Base-by-base conservation (phyloP, 192 early-diverging fungal genomes). In the Allomyces arbusculus region DNA sequence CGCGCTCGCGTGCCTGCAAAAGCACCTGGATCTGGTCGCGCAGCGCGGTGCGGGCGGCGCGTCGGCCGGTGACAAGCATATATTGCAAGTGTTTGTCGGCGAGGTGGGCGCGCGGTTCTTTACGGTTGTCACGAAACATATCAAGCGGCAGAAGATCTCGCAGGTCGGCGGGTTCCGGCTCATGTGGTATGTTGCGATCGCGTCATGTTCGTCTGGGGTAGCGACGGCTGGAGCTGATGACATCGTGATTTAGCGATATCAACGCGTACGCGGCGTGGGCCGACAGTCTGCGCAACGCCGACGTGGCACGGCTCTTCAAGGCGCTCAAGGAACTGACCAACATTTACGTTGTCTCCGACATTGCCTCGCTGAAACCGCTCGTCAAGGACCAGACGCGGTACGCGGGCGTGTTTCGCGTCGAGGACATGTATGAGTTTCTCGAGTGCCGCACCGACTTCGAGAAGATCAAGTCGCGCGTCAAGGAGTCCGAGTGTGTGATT, bases 61-160 rank as follows among this genome's bases (percentile, higher is more conserved):
- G 33, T 88, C 90, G 45, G 81, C 82, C 8, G 81, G 87, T 16
- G 90, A 97, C 63, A 87, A 89, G 73, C 74, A 87, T 62, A 92
- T 90, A 28, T 79, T 91, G 68, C 88, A 92, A 66, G 87, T 97
- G 44, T 93, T 94, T 74, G 83, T 90, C 64, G 87, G 85, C 68
- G 95, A 97, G 72, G 80, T 96, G 64, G 91, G 86, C 55, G 70
- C 84, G 24, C 81, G 95, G 61, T 75, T 97, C 65, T 97, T 92
- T 77, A 84, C 86, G 62, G 77, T 87, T 63, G 81, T 98, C 43
- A 76, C 83, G 65, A 90, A 94, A 63, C 87, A 95, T 74, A 74
- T 98, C 26, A 87, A 87, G 64, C 73, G 81, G 64, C 87, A 84
- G 66, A 85, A 84, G 43, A 84, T 98, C 28, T 89, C 82, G 23